Base-by-base conservation (phyloP, 2,329 filamentous ascomycete species). In the Sphaerulina musiva region DNA sequence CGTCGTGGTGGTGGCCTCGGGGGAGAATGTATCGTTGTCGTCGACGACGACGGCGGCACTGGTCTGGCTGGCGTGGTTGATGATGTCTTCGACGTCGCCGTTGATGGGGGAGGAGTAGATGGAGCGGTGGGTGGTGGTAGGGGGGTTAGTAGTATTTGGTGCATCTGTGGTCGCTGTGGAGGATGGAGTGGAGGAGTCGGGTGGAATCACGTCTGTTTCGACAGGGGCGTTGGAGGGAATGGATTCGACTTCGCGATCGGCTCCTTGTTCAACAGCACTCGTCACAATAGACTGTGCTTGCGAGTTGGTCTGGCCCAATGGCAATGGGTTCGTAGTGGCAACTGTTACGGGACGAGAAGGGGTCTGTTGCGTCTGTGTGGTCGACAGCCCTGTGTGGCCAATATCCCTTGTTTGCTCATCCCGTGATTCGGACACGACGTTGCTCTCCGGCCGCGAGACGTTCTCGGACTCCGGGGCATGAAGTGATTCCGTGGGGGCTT, bases 71-170 rank as follows among this genome's bases (percentile, higher is more conserved):
- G 42, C 43, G 11, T 42, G 48, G 14, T 17, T 17, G 46, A 50
- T 48, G 36, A 60, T 17, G 1, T 56, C 45, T 20, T 59, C 57
- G 11, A 56, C 55, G 41, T 59, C 38, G 26, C 59, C 61, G 6
- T 57, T 63, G 40, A 64, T 53, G 5, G 62, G 47, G 1, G 66
- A 64, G 14, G 62, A 63, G 45, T 62, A 61, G 11, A 57, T 49
- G 6, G 64, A 62, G 10, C 53, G 55, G 9, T 50, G 43, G 48
- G 36, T 29, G 39, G 34, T 7, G 31, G 14, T 17, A 17, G 14
- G 14, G 14, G 14, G 14, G 14, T 17, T 17, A 17, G 14, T 36
- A 9, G 26, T 6, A 9, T 48, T 38, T 40, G 40, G 11, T 23
- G n/a, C 39, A 9, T 8, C 41, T 5, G 23, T 31, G 9, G 45